Evolutionary conservation across 2,329 filamentous ascomycete genomes (phyloP).

Genomic region (Setomelanomma holmii): DNA sequence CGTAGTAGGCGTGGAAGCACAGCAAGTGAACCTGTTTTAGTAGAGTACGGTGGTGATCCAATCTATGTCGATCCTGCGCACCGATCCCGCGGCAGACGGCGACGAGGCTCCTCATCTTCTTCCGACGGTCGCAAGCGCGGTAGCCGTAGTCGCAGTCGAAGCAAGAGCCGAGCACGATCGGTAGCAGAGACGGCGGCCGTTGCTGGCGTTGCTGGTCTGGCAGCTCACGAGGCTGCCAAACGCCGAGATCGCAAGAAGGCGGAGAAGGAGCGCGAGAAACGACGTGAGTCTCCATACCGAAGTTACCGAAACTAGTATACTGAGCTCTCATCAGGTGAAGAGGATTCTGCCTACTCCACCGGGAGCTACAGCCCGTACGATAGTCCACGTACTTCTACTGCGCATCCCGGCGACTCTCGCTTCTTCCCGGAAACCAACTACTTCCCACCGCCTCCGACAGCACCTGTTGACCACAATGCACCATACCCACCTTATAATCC

Average conservation of each 20-base stretch:
- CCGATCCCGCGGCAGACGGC: conserved; percentile 43
- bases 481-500: conserved; percentile 49
- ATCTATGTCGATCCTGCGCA: conserved; percentile 62
- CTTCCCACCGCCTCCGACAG: conserved; percentile 57
- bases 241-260: conserved; percentile 63
- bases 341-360: conserved; percentile 45
- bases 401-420: conserved; percentile 38
- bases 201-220: conserved; percentile 64
- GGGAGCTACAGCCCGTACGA: conserved; percentile 38
- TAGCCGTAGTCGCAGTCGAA: conserved; percentile 51
- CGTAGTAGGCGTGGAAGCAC: conserved; percentile 51
- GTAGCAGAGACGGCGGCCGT: conserved; percentile 64
- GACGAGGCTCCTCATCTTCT: conserved; percentile 54
- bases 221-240: conserved; percentile 65
- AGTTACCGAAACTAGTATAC: conserved; percentile 18
- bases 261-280: conserved; percentile 59
- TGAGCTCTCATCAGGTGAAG: conserved; percentile 37
- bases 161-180: conserved; percentile 58
- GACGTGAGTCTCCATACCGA: conserved; percentile 52
- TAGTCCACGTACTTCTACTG: conserved; percentile 42
- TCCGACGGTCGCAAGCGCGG: conserved; percentile 46
- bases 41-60: conserved; percentile 70
- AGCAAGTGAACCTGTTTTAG: conserved; percentile 60
- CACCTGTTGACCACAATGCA: conserved; percentile 33
- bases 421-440: conserved; percentile 57